Base-by-base conservation (phyloP, 306 rosid species). In the Vicia faba region DNA sequence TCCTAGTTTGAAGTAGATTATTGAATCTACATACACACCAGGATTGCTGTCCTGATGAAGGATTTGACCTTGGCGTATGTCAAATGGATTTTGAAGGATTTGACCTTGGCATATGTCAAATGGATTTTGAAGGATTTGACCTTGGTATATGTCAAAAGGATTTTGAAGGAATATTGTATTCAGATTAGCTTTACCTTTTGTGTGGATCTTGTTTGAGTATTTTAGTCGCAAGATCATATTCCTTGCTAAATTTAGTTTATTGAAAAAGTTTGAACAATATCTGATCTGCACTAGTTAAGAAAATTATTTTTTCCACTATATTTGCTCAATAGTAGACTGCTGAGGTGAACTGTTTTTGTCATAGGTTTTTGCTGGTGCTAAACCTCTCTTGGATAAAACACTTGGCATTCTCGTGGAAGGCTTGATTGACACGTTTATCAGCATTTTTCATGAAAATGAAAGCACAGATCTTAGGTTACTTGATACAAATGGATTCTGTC, bases 401-500 rank as follows among this genome's bases (percentile, higher is more conserved):
- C 96, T 95, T 5, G 99, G 97, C 76, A 95, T 88, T 81, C 99
- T 90, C 48, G 93, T 90, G 64, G 99, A 95, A 85, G 99, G 99
- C 56, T 87, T 95, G 64, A 88, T 95, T 77, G 99, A 95, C 77
- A 95, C 97, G 5, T 86, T 95, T 50, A 91, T 95, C 80, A 90
- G 95, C 82, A 81, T 95, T 66, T 88, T 90, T 71, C 85, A 88
- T 54, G 99, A 95, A 81, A 84, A 86, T 73, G 85, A 86, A 79
- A 64, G 63, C 29, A 72, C 55, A 23, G 96, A 95, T 75, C 89
- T 95, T 25, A 81, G 85, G 77, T 81, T 76, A 35, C 92, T 90
- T 11, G 99, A 95, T 69, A 72, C 90, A 61, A 86, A 88, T 80
- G 97, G 97, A 62, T 95, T 95, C 77, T 88, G 97, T 80, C 99